Conservation (phyloP, 805 yeast species). For the Candida peoriensis region DNA sequence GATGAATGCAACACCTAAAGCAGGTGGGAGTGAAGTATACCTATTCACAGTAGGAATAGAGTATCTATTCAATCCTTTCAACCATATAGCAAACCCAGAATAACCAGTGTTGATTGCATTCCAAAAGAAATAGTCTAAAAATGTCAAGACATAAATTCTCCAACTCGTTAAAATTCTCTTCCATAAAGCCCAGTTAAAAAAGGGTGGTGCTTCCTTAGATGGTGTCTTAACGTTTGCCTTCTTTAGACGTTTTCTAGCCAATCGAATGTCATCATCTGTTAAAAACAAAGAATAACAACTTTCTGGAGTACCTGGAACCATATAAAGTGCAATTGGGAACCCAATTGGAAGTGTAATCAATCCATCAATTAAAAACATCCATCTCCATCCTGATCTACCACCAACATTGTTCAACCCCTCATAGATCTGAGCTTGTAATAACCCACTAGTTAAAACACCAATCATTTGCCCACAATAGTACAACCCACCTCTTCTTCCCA, state of each 20-base stretch:
- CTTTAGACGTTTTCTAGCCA: slow-evolving; percentile 41
- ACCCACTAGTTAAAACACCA: slow-evolving; percentile 50
- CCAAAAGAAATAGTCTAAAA: slow-evolving; percentile 50
- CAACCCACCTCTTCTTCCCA: slow-evolving; percentile 54
- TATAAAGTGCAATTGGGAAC: slow-evolving; percentile 43
- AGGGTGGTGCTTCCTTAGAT: slow-evolving; percentile 19
- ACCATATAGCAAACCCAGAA: slow-evolving; percentile 42
- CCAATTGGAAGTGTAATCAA: slow-evolving; percentile 56
- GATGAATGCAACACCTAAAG: slow-evolving; percentile 20
- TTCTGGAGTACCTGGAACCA: slow-evolving; percentile 64
- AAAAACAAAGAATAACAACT: slow-evolving; percentile 47
- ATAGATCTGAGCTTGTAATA: slow-evolving; percentile 43
- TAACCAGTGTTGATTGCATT: slow-evolving; percentile 42
- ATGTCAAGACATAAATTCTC: slow-evolving; percentile 44
- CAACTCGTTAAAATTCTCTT: slow-evolving; percentile 45
- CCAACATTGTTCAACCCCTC: slow-evolving; percentile 34
- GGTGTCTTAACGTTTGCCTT: slow-evolving; percentile 28
- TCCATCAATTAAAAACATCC: slow-evolving; percentile 62
- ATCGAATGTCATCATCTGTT: slow-evolving; percentile 50
- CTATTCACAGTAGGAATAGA: slow-evolving; percentile 34
- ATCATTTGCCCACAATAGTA: slow-evolving; percentile 48
- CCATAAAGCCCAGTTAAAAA: slow-evolving; percentile 47
- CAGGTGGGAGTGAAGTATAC: slow-evolving; percentile 21
- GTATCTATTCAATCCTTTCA: slow-evolving; percentile 36
- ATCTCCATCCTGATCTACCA: slow-evolving; percentile 56